Percentiles rank a stretch among this genome's conserved stretches.
Conservation (phyloP, 1,284 basidiomycete species). For the Tetrapyrgos nigripes region DNA sequence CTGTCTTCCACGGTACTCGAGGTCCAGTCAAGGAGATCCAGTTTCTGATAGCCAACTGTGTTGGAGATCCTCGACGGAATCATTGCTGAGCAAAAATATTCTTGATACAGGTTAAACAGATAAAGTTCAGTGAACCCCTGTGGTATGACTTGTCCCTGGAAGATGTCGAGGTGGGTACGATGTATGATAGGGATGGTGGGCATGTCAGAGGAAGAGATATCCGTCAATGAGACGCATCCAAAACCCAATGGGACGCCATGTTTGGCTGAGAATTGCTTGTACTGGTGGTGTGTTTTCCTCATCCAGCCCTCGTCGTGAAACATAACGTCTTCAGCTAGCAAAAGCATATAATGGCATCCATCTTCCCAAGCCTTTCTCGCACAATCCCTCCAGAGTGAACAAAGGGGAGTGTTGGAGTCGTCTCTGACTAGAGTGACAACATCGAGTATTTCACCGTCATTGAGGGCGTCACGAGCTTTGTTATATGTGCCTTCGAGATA, state of each 20-base stretch:
- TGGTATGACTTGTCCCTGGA: conserved; percentile 56
- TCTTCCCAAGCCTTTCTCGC: conserved; percentile 55
- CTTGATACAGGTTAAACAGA: conserved; percentile 64
- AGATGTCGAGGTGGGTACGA: conserved; percentile 61
- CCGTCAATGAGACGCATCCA: conserved; percentile 64
- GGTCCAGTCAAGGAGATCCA: conserved; percentile 55
- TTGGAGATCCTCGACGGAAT: conserved; percentile 49
- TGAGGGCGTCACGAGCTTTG: conserved; percentile 44
- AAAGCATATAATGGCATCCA: conserved; percentile 54
- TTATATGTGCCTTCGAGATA: conserved; percentile 31
- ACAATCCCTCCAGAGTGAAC: conserved; percentile 58
- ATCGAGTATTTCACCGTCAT: conserved; percentile 40
- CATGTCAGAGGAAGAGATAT: conserved; percentile 62
- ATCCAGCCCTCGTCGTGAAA: conserved; percentile 61
- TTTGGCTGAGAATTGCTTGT: conserved; percentile 38
- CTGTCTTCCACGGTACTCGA: conserved; percentile 51
- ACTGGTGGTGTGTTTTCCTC: conserved; percentile 44
- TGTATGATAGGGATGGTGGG: conserved; percentile 66
- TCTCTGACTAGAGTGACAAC: conserved; percentile 43
- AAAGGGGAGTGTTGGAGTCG: conserved; percentile 53
- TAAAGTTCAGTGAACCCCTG: conserved; percentile 59
- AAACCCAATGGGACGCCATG: conserved; percentile 49
- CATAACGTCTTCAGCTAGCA: conserved; percentile 64
- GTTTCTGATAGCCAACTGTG: conserved; percentile 54
- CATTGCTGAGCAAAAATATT: conserved; percentile 58